Evolutionary conservation across 2,329 filamentous ascomycete species (phyloP).

Genomic region (Drechslera avenae): DNA sequence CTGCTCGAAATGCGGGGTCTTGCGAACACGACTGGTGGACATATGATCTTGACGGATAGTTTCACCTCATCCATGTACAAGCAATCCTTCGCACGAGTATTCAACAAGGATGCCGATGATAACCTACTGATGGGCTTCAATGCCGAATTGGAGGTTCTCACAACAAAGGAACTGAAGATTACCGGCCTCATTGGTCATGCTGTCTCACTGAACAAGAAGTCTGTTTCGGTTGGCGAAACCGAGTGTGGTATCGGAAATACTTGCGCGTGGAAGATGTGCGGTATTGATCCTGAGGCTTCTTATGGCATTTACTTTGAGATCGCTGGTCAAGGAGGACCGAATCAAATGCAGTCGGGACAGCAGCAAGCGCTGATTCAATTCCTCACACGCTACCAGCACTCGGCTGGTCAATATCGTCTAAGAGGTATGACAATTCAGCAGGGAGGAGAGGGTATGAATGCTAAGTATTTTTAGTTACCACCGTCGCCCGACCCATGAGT

Average conservation of each 20-base stretch:
- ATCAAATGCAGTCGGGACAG: conserved; percentile 81
- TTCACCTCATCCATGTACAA: conserved; percentile 99
- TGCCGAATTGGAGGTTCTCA: conserved; percentile 90
- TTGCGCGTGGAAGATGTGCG: conserved; percentile 99
- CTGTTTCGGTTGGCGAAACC: conserved; percentile 92
- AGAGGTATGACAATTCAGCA: conserved; percentile 51
- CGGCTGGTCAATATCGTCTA: conserved; percentile 93
- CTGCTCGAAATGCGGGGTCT: conserved; percentile 97
- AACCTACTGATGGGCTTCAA: conserved; percentile 99
- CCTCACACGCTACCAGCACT: conserved; percentile 97
- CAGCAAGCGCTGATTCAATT: conserved; percentile 98
- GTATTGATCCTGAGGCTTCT: conserved; percentile 89
- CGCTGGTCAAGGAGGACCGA: conserved; percentile 86
- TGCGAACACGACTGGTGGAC: conserved; percentile 92
- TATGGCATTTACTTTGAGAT: conserved; percentile 99
- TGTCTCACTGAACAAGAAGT: conserved; percentile 97
- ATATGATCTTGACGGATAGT: conserved; percentile 98
- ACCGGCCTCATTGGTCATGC: conserved; percentile 97
- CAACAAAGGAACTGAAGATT: conserved; percentile 97
- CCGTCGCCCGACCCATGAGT: conserved; percentile 86
- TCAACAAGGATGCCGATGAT: conserved; percentile 94
- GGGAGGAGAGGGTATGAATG: not conserved
- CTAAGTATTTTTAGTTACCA: conserved; percentile 68
- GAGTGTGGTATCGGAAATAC: conserved; percentile 99
- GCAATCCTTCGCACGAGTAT: conserved; percentile 95